These are phyloP conservation scores for Alternaria incomplexa DNA, from an alignment of 2,329 filamentous ascomycete genomes.

Conservation along the genomic window DNA sequence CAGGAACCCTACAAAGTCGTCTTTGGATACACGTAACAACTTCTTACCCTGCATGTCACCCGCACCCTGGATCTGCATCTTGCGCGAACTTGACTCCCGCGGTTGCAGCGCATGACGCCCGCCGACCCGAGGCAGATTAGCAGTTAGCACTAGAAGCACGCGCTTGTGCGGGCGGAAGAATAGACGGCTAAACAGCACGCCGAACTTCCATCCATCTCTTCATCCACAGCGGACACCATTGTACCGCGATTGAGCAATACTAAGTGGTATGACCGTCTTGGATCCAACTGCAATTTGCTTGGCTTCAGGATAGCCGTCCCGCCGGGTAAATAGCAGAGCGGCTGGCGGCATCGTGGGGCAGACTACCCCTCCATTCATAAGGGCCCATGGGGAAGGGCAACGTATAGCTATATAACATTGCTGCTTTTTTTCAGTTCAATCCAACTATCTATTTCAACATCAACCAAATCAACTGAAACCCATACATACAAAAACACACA, in stretches of 20 bases:
- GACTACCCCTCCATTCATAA: constrained; percentile 35
- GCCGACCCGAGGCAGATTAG: constrained; percentile 26
- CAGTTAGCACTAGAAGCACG: constrained; percentile 14
- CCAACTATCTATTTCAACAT: neutral
- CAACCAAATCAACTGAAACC: neutral
- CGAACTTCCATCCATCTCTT: constrained; percentile 15
- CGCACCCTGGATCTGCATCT: neutral
- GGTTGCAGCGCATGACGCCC: constrained; percentile 18
- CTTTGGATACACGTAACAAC: neutral
- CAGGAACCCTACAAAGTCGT: neutral
- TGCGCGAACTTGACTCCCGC: constrained; percentile 1
- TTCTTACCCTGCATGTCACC: neutral
- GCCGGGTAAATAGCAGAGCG: constrained; percentile 40
- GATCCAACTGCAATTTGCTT: constrained; percentile 20
- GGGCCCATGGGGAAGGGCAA: constrained; percentile 23
- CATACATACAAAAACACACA: neutral
- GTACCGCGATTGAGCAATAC: constrained; percentile 22
- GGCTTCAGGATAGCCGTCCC: constrained; percentile 34
- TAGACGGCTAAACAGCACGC: constrained; percentile 38
- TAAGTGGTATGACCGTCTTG: constrained; percentile 21
- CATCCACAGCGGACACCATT: constrained; percentile 19
- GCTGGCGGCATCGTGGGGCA: constrained; percentile 30
- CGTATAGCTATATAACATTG: constrained; percentile 6
- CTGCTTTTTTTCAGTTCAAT: neutral
- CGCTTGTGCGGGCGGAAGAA: constrained; percentile 37